Conservation (phyloP, 225 moss, liverwort and hornwort species). For the Takakia lepidozioides region DNA sequence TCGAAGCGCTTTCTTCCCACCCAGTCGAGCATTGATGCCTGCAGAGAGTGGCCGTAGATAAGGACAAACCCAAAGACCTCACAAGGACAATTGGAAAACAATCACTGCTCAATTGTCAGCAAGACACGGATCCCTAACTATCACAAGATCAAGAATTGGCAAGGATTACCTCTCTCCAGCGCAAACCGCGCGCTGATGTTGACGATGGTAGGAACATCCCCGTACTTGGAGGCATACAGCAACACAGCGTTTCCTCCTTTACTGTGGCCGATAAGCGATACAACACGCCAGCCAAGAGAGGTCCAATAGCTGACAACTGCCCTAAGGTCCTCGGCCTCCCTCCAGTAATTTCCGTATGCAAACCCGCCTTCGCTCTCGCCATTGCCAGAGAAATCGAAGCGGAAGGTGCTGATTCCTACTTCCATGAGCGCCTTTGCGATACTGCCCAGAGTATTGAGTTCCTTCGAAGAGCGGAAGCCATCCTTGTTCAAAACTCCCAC, state of each 20-base stretch:
- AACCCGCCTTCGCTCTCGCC: constrained; percentile 42
- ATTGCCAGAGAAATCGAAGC: too few species aligned
- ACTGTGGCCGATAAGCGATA: constrained; percentile 31
- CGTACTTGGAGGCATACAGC: constrained; percentile 43
- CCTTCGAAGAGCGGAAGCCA: constrained; percentile 55
- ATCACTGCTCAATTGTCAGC: too few species aligned
- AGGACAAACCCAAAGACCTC: too few species aligned
- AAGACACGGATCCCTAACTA: too few species aligned
- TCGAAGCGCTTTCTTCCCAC: too few species aligned
- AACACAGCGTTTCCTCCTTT: constrained; percentile 52
- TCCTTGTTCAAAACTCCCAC: constrained; percentile 42
- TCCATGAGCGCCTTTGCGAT: constrained; percentile 15
- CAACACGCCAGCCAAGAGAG: constrained; percentile 27
- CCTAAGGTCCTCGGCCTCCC: constrained; percentile 36
- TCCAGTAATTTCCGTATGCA: constrained; percentile 45
- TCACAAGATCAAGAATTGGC: too few species aligned
- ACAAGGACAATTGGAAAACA: too few species aligned
- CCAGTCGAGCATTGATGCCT: too few species aligned
- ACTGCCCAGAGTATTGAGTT: constrained; percentile 20
- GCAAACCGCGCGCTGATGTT: constrained; percentile 41
- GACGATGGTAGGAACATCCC: constrained; percentile 18
- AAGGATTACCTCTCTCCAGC: constrained; percentile 25
- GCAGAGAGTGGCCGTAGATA: too few species aligned
- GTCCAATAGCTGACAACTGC: constrained; percentile 43
- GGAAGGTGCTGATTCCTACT: constrained; percentile 21